Conservation (phyloP, 2,329 filamentous ascomycete genomes). For the Penicillium sp. region DNA sequence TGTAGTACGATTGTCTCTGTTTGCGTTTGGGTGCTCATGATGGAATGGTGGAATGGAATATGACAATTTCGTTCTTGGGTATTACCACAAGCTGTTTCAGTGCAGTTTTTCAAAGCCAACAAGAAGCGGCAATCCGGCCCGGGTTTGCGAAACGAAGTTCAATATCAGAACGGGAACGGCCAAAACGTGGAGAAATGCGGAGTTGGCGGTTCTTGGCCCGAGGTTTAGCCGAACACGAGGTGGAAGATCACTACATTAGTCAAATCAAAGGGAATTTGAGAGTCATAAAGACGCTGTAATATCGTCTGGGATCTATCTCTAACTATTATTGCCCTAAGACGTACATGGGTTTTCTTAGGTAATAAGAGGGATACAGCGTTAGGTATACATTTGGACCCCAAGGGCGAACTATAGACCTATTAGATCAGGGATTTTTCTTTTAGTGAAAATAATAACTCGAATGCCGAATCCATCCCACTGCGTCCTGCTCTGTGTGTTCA, state of each 20-base stretch:
- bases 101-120: not conserved
- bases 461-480: conserved; percentile 54
- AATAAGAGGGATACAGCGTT: too few relatives aligned
- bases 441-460: conserved; percentile 21
- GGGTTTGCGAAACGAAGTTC: not conserved
- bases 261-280: too few relatives aligned
- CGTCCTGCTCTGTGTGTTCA: conserved; percentile 51
- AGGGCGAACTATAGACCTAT: conserved; percentile 33
- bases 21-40: conserved; percentile 14
- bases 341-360: too few relatives aligned
- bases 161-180: not conserved
- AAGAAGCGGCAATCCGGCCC: not conserved
- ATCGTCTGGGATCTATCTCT: not conserved
- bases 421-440: not conserved
- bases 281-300: not conserved
- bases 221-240: not conserved
- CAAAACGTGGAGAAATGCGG: conserved; percentile 2
- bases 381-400: not conserved
- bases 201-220: not conserved
- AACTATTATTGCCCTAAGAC: not conserved
- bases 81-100: too few relatives aligned
- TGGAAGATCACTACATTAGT: not conserved
- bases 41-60: not conserved
- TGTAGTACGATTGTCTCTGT: conserved; percentile 13
- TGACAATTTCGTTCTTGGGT: not conserved